A percentile compares a stretch with the other conserved stretches of the same genome.
phyloP scores from a whole-genome alignment of 2,329 filamentous ascomycete species.

The Penicillium sp. region DNA sequence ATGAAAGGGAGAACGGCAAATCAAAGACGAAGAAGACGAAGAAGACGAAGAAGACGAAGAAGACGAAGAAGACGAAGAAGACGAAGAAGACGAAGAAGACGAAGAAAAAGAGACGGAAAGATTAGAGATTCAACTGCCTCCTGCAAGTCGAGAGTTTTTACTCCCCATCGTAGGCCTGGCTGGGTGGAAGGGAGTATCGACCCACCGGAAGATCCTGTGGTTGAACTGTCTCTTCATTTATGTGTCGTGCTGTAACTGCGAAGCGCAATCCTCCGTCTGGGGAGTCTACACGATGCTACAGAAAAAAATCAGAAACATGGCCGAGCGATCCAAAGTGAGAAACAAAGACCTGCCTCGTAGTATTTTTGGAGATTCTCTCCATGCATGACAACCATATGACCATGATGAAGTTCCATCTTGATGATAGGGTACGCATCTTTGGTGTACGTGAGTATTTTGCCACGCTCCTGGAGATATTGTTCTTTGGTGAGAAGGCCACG shows the following conservation, averaged over 20 bases:
- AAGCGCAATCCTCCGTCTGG: conserved; percentile 39
- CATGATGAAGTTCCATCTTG: conserved; percentile 56
- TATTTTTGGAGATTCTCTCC: conserved; percentile 59
- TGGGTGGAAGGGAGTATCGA: conserved; percentile 25
- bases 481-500: conserved; percentile 21
- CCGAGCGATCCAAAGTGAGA: not conserved
- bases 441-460: conserved; percentile 23
- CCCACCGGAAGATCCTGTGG: conserved; percentile 32
- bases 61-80: no score
- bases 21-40: no score
- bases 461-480: conserved; percentile 33
- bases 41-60: no score
- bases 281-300: conserved; percentile 39
- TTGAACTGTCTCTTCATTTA: conserved; percentile 31
- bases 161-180: conserved; percentile 40
- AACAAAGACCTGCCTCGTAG: conserved; percentile 48
- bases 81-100: not conserved
- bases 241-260: conserved; percentile 41
- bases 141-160: no score
- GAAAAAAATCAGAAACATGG: not conserved
- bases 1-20: not conserved
- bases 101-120: no score
- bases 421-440: conserved; percentile 40
- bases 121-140: no score
- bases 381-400: conserved; percentile 63